Percentiles rank a stretch among this genome's conserved stretches.
Conservation (phyloP, 2,329 filamentous ascomycete species). For the Gremmenia infestans region DNA sequence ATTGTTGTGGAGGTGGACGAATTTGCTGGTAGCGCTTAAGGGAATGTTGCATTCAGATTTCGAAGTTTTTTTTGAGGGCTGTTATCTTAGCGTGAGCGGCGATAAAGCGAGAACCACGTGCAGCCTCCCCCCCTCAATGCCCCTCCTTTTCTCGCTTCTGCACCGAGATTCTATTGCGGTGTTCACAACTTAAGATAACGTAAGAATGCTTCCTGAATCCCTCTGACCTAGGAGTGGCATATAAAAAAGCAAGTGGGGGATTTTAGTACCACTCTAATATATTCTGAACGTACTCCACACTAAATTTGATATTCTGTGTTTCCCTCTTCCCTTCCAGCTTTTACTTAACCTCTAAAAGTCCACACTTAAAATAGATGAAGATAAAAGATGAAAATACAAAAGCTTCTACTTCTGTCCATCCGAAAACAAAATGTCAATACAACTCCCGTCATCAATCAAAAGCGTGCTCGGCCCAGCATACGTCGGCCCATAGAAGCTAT, state of each 20-base stretch:
- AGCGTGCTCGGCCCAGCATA: not conserved
- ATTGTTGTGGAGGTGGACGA: constrained; percentile 9
- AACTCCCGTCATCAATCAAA: not conserved
- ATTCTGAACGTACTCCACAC: too few relatives aligned
- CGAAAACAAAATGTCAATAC: not conserved
- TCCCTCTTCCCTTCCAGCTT: too few relatives aligned
- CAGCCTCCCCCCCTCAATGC: too few relatives aligned
- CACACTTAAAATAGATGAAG: too few relatives aligned
- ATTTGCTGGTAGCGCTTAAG: not conserved
- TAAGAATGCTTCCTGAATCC: too few relatives aligned
- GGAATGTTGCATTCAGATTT: not conserved
- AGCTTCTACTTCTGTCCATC: not conserved
- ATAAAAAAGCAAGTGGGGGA: too few relatives aligned
- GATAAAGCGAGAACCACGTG: not conserved
- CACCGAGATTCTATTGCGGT: too few relatives aligned
- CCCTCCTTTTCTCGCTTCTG: not conserved
- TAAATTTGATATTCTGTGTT: too few relatives aligned
- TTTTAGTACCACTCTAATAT: too few relatives aligned
- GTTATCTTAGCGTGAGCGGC: constrained; percentile 1
- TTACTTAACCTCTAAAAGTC: too few relatives aligned
- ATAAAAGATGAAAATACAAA: not conserved
- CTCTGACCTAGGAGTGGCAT: too few relatives aligned
- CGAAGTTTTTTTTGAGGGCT: not conserved
- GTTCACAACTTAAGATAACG: too few relatives aligned
- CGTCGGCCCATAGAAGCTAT: not conserved